Evolutionary conservation across 2,329 filamentous ascomycete genomes (phyloP), one percentile per base, ranked within the genome.

Genomic region (Fusarium pseudoanthophilum): DNA sequence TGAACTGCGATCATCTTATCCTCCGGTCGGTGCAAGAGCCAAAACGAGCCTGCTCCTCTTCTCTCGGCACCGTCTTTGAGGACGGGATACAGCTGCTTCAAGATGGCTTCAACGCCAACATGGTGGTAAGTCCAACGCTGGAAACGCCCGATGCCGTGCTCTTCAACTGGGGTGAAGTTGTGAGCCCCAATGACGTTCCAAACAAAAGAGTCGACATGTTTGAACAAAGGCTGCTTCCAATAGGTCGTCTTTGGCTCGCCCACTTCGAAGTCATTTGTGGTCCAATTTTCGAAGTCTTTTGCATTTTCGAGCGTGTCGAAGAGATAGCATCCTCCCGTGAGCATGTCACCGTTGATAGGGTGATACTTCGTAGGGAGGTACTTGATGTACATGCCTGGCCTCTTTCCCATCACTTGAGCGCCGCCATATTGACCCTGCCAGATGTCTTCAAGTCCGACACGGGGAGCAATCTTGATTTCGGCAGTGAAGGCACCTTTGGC

Each of bases 201-300:
- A 5, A 30, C 32, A 42, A 60, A 76, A 5, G 60, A 36, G 14
- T 52, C 40, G 5, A 72, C 74, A 5, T 64, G 60, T 11, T 71
- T 61, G 46, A 76, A 76, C 9, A 72, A 15, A 0, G 74, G 74
- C 11, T 76, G 74, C 7, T 73, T 76, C 74, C 74, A 76, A 18
- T 73, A 76, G 4, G 59, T 71, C 3, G 66, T 71, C 30, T 73
- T 64, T 10, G 74, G 74, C 7, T 76, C 72, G 1, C 74, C 74
- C 3, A 76, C 69, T 48, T 75, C 51, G 26, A 76, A 76, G 2
- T 76, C 74, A 24, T 76, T 71, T 26, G 60, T 75, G 0, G 74
- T 73, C 74, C 74, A 76, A n/a, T 67, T 40, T 13, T 71, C 59
- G 3, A 20, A 76, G 1, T 42, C 46, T 9, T 73, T 57, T 10